Evolutionary conservation across 106 monocot species (phyloP).

Genomic region (Narthecium ossifragum): DNA sequence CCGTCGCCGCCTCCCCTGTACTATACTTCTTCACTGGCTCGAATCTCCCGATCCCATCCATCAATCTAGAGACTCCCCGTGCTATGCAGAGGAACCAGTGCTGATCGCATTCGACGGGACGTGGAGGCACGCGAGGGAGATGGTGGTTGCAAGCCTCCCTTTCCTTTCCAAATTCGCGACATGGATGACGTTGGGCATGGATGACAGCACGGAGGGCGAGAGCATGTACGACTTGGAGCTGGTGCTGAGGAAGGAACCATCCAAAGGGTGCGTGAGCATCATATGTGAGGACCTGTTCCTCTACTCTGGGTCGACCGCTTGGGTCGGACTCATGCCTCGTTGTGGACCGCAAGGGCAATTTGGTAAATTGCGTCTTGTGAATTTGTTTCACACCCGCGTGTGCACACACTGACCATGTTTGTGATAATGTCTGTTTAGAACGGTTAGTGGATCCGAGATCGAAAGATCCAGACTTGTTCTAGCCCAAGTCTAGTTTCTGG

Average conservation of each 20-base stretch:
- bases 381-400: no score
- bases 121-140: constrained; percentile 84
- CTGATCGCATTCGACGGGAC: constrained; percentile 81
- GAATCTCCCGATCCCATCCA: neutral
- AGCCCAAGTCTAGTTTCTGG: no score
- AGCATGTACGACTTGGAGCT: constrained; percentile 66
- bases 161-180: constrained; percentile 34
- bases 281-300: no score
- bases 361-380: no score
- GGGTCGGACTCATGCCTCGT: no score
- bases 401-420: no score
- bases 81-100: neutral
- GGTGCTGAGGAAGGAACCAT: constrained; percentile 71
- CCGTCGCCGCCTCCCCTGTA: neutral
- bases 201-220: constrained; percentile 37
- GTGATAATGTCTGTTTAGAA: no score
- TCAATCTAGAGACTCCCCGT: constrained; percentile 5
- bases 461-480: no score
- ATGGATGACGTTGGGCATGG: constrained; percentile 27
- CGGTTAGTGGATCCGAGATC: no score
- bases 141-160: constrained; percentile 59
- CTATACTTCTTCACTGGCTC: constrained; percentile 19
- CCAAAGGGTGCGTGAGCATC: constrained; percentile 68
- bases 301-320: no score
- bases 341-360: no score